A percentile compares a stretch with the other conserved stretches of the same genome.
These are phyloP conservation scores for Cylindrotheca fusiformis DNA, from an alignment of 108 stramenopile genomes.

Conservation along the genomic window DNA sequence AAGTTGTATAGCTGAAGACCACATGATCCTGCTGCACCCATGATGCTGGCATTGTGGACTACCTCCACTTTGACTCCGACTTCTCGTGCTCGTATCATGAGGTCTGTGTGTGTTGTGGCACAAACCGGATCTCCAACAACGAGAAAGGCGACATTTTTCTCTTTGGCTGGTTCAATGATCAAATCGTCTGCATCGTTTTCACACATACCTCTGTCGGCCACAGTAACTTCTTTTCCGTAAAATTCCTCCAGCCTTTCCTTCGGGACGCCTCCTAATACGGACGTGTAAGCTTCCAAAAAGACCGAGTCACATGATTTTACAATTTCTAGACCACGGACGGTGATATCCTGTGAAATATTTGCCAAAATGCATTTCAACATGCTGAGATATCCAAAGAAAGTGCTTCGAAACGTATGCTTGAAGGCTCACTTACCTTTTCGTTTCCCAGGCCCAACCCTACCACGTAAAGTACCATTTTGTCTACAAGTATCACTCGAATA, in stretches of 20 bases:
- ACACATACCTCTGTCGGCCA: conserved; percentile 94
- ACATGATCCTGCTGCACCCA: conserved; percentile 97
- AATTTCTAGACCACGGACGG: conserved; percentile 95
- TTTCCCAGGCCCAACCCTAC: conserved; percentile 97
- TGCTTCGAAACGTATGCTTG: too few species aligned
- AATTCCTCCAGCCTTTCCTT: conserved; percentile 83
- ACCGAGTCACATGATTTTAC: conserved; percentile 80
- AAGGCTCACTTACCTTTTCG: conserved; percentile 71
- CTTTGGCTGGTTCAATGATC: conserved; percentile 80
- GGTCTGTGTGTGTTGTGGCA: conserved; percentile 97
- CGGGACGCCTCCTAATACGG: conserved; percentile 83
- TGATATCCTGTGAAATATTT: conserved; percentile 81
- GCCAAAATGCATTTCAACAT: too few species aligned
- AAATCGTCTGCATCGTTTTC: conserved; percentile 93
- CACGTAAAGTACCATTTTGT: conserved; percentile 92
- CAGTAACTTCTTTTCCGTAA: conserved; percentile 82
- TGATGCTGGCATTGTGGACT: conserved; percentile 98
- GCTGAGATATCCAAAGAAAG: too few species aligned
- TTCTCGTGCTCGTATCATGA: conserved; percentile 87
- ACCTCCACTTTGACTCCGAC: conserved; percentile 82
- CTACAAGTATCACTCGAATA: too few species aligned
- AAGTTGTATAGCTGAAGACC: conserved; percentile 98
- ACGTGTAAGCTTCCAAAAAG: conserved; percentile 98
- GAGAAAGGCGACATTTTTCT: conserved; percentile 87
- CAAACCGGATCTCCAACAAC: conserved; percentile 99